Conservation (phyloP, 495 filamentous ascomycete genomes). For the Neurospora terricola region DNA sequence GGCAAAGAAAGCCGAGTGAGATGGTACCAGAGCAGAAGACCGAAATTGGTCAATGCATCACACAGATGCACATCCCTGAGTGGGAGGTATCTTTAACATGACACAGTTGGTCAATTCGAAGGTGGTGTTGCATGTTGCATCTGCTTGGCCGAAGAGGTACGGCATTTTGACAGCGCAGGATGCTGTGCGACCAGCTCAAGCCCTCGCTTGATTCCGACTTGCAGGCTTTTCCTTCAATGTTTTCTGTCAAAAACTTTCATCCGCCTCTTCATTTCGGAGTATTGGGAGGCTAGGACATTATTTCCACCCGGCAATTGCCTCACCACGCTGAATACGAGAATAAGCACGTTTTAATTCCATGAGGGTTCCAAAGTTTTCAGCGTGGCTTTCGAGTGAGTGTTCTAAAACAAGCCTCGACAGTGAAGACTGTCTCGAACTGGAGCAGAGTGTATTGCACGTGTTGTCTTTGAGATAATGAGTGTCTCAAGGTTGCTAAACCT, state of each 20-base stretch:
- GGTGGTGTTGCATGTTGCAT: conserved; percentile 4
- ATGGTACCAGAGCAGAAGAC: conserved; percentile 13
- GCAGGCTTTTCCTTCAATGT: neutral
- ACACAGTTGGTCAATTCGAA: conserved; percentile 5
- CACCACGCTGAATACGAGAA: neutral
- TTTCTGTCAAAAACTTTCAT: neutral
- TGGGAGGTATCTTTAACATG: neutral
- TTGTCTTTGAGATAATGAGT: conserved; percentile 15
- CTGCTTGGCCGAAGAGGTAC: conserved; percentile 13
- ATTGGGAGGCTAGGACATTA: neutral
- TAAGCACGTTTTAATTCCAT: neutral
- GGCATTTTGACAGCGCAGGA: conserved; percentile 21
- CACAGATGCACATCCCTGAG: conserved; percentile 5
- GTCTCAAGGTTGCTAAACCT: conserved; percentile 4
- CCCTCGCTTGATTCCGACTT: neutral
- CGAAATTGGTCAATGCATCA: conserved; percentile 16
- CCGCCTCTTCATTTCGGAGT: neutral
- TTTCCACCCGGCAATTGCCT: neutral
- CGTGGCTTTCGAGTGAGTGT: neutral
- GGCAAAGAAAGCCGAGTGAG: conserved; percentile 45
- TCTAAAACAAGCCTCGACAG: neutral
- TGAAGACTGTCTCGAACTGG: conserved; percentile 14
- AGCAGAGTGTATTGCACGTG: conserved; percentile 14
- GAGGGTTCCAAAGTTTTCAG: neutral
- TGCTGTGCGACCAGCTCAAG: conserved; percentile 8